A percentile compares a stretch with the other conserved stretches of the same genome.
Evolutionary conservation across 2,329 filamentous ascomycete genomes (phyloP).

Genomic region (Aspergillus sp.): DNA sequence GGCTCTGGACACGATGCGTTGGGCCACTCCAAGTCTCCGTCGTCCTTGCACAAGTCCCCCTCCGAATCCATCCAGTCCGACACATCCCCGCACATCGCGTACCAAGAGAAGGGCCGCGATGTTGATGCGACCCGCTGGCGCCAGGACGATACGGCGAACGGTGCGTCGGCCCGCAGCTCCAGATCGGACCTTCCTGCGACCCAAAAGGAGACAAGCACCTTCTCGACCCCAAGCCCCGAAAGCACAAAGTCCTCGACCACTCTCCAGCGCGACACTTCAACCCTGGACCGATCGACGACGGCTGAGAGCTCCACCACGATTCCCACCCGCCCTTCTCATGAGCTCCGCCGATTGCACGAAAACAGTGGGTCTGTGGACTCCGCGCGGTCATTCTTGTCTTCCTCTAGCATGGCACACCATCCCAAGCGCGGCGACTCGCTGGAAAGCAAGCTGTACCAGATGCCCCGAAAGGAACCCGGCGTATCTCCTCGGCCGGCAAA

Average conservation of each 20-base stretch:
- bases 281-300: slow-evolving; percentile 16
- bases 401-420: slow-evolving; percentile 32
- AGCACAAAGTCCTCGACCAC: slow-evolving; percentile 22
- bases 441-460: slow-evolving; percentile 50
- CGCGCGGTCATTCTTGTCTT: slow-evolving; percentile 30
- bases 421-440: slow-evolving; percentile 63
- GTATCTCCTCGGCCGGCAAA: slow-evolving; percentile 31
- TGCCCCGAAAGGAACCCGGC: slow-evolving; percentile 64
- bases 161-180: slow-evolving; percentile 48
- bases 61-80: slow-evolving; percentile 36
- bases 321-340: slow-evolving; percentile 56
- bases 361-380: slow-evolving; percentile 45
- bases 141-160: slow-evolving; percentile 47
- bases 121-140: slow-evolving; percentile 46
- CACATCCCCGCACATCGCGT: slow-evolving; percentile 84
- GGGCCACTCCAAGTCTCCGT: slow-evolving; percentile 28
- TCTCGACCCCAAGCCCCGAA: slow-evolving; percentile 34
- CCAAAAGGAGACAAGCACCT: slow-evolving; percentile 39
- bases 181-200: slow-evolving; percentile 39
- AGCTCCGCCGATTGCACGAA: slow-evolving; percentile 55
- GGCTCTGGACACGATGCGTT: slow-evolving; percentile 44
- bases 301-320: slow-evolving; percentile 26
- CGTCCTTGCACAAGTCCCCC: slow-evolving; percentile 23
- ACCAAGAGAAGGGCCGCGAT: slow-evolving; percentile 76
- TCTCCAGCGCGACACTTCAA: slow-evolving; percentile 31